Evolutionary conservation across 768 basidiomycete species (phyloP).

Genomic region (Trametes punicea): DNA sequence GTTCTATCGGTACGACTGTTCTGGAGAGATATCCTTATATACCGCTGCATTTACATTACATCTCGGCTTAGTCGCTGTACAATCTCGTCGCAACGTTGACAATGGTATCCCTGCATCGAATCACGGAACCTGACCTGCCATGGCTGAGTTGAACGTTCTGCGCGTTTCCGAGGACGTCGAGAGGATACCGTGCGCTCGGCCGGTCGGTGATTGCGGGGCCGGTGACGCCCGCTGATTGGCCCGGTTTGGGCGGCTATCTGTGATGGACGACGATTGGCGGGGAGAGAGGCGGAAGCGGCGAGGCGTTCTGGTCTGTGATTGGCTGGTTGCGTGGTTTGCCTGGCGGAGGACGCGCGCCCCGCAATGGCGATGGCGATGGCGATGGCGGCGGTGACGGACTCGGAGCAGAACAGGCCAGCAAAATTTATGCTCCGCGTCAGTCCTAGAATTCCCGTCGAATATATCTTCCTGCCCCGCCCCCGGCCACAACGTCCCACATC

Average conservation of each 20-base stretch:
- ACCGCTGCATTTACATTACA: background rate
- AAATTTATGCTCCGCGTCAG: background rate
- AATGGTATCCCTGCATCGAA: too few relatives aligned
- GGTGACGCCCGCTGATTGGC: background rate
- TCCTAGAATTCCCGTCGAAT: background rate
- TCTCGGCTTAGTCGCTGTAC: background rate
- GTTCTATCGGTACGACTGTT: background rate
- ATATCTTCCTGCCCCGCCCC: background rate
- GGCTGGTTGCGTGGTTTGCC: slow-evolving; percentile 4
- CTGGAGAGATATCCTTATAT: background rate
- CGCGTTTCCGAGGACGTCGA: background rate
- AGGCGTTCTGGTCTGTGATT: slow-evolving; percentile 15
- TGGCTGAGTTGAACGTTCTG: background rate
- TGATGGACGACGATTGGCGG: background rate
- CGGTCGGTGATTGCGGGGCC: background rate
- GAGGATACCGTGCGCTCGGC: background rate
- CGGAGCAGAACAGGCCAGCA: too few relatives aligned
- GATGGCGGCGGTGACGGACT: background rate
- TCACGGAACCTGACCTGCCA: background rate
- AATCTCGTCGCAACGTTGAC: background rate
- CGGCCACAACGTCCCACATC: slow-evolving; percentile 8
- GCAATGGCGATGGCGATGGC: background rate
- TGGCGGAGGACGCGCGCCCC: background rate
- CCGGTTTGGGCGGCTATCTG: background rate
- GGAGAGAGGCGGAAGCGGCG: background rate